Base-by-base conservation (phyloP, 2,329 filamentous ascomycete species). In the Trichoderma simmonsii region DNA sequence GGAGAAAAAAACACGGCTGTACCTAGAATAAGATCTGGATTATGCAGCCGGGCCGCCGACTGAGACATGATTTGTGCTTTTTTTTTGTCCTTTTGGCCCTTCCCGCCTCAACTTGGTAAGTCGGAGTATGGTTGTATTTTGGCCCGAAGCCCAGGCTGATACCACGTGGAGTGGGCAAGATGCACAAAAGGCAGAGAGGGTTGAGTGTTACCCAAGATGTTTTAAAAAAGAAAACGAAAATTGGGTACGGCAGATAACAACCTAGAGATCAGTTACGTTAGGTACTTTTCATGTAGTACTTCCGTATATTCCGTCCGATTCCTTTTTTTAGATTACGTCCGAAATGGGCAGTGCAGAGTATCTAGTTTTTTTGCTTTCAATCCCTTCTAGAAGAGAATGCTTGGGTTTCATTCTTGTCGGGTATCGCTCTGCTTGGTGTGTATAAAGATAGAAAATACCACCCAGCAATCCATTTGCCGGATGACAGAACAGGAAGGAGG, bases 81-180 rank as follows among this genome's bases (percentile, higher is more conserved):
- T 18, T 32, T 34, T 34, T 60, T 9, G 32, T 18, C 9, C 32
- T 30, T 34, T 34, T 21, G n/a, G 9, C 15, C 18, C n/a, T n/a
- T n/a, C 28, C 18, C n/a, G 57, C 34, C 65, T 68, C 48, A 68
- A 68, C 65, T 68, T 32, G 65, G 65, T 48, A 68, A 68, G 65
- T 68, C 54, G n/a, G 36, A 60, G 65, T 68, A 60, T 59, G 43
- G 28, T 54, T 34, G 65, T 68, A 60, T 60, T 48, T 51, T 34
- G 14, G 15, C 32, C n/a, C 21, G 34, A 30, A 36, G 32, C 34
- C 15, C 18, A 66, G 63, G 63, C 63, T 68, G 65, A 60, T 68
- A 48, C 65, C 65, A 34, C 54, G 65, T 68, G 65, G 65, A 21
- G 63, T 28, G 8, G 24, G 48, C 26, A 6, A 28, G 48, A 65